phyloP scores from a whole-genome alignment of 1,139 yeast genomes.

The Lodderomyces elongisporus region DNA sequence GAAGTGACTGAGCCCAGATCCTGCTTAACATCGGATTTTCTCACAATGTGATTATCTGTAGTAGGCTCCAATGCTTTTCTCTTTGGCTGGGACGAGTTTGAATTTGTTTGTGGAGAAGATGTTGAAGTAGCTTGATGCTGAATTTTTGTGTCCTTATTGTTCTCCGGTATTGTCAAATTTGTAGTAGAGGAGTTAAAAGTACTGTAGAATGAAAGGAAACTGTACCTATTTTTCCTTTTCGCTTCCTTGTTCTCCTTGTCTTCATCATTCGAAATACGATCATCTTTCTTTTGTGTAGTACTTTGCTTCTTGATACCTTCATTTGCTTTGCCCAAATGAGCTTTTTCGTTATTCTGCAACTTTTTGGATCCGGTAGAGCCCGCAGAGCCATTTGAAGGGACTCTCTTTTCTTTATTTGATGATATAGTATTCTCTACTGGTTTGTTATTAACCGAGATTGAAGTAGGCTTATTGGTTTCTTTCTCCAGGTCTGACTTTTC shows the following conservation, averaged over 20 bases:
- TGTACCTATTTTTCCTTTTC: conserved; percentile 47
- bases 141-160: conserved; percentile 8
- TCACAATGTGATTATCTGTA: conserved; percentile 24
- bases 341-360: too few species aligned
- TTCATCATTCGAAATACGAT: conserved; percentile 8
- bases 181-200: conserved; percentile 23
- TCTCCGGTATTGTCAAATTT: conserved; percentile 12
- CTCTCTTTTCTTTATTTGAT: too few species aligned
- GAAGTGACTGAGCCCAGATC: conserved; percentile 1
- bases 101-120: conserved; percentile 11
- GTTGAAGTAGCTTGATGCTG: conserved; percentile 1
- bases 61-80: conserved; percentile 42
- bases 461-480: too few species aligned
- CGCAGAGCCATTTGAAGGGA: too few species aligned
- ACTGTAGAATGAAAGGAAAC: conserved; percentile 49
- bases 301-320: conserved; percentile 10
- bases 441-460: too few species aligned
- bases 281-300: conserved; percentile 5
- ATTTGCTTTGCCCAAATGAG: too few species aligned
- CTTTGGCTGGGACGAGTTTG: conserved; percentile 3
- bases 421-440: too few species aligned
- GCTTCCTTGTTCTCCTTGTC: conserved; percentile 28
- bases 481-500: too few species aligned
- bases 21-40: conserved; percentile 12
- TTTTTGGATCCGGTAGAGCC: too few species aligned